Percentiles rank a stretch among this genome's conserved stretches.
Conservation (phyloP, 2,329 filamentous ascomycete species). For the Colletotrichum lindemuthianum region DNA sequence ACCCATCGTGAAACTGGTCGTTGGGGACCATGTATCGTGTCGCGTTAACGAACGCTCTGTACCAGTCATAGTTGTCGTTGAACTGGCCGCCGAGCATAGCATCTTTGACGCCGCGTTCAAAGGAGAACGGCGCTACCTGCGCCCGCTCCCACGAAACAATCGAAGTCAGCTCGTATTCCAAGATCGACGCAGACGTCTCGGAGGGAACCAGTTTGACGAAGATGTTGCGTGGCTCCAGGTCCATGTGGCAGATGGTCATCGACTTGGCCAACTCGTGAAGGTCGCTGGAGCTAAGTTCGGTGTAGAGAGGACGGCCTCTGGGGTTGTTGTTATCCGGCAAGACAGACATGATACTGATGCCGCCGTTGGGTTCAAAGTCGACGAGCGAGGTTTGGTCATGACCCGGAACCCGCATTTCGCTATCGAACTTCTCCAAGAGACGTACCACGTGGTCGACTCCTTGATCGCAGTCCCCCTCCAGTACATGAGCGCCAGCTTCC, state of each 20-base stretch:
- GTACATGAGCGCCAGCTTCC: too few relatives aligned
- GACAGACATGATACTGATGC: not conserved
- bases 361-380: not conserved
- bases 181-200: not conserved
- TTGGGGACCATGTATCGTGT: not conserved
- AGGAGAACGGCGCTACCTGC: conserved; percentile 3
- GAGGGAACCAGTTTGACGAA: conserved; percentile 8
- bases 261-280: not conserved
- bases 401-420: not conserved
- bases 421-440: not conserved
- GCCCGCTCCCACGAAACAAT: conserved; percentile 11
- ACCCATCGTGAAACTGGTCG: not conserved
- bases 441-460: not conserved
- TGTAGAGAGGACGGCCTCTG: not conserved
- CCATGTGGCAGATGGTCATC: conserved; percentile 13
- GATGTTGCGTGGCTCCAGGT: conserved; percentile 17
- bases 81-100: conserved; percentile 16
- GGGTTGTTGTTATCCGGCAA: not conserved
- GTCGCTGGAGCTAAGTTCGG: not conserved
- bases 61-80: conserved; percentile 4
- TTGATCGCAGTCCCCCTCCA: not conserved
- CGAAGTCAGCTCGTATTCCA: conserved; percentile 1
- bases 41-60: conserved; percentile 7
- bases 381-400: not conserved
- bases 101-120: conserved; percentile 13